Evolutionary conservation across 2,329 filamentous ascomycete genomes (phyloP), one percentile per base, ranked within the genome.

Genomic region (Cercospora sesami): DNA sequence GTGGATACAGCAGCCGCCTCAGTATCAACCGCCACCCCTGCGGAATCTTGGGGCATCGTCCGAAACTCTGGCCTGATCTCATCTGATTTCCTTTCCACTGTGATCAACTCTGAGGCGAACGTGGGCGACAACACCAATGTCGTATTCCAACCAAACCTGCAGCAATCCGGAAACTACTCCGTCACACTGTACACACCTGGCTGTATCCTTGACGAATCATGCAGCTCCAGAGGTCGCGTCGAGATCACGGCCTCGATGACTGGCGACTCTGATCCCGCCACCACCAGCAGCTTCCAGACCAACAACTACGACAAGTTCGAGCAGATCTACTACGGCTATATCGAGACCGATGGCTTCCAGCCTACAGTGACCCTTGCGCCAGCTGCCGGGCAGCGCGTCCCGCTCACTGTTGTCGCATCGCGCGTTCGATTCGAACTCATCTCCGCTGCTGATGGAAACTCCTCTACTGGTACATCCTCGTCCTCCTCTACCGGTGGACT

Each of bases 231-330:
- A 75, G 95, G 94, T 16, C 87, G 89, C 74, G 90, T 97, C 66
- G 93, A 93, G 73, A 85, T 99, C 63, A 94, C 91, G 1, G 91
- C 89, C 36, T 85, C 84, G 26, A 89, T 95, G 83, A 80, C 73
- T 75, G 84, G 76, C 75, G 80, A 65, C 76, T 79, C 73, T 73
- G 81, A 63, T 36, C 83, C 86, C 5, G 84, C 89, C 66, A 85
- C 87, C 30, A 87, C 84, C 0, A 85, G 86, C 0, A 82, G 97
- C 7, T 96, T 87, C 77, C 95, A 99, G 80, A 97, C 94, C 18
- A 99, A 99, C 81, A 87, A 96, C 78, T 96, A 90, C 78, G 94
- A 98, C 83, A 99, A 99, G 80, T 98, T 96, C 76, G 95, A 99
- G 77, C 89, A 92, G 73, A 89, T 99, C 67, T 97, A 93, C 80